Evolutionary conservation across 2,329 filamentous ascomycete species (phyloP).

Genomic region (Fusarium brevicatenulatum): DNA sequence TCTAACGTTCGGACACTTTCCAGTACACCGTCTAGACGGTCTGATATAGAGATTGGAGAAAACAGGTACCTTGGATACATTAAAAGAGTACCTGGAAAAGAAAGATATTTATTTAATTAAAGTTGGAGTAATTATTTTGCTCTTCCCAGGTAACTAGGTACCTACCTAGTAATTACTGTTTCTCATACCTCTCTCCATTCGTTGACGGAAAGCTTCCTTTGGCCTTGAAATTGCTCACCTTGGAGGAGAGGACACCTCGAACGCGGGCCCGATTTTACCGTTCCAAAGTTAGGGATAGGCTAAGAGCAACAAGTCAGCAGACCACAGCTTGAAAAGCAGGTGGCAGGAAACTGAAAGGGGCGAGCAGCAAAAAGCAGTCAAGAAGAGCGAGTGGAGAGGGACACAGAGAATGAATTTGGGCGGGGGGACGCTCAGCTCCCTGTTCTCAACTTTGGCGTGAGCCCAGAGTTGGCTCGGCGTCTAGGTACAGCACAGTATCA

Average conservation of each 20-base stretch:
- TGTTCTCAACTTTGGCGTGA: conserved; percentile 35
- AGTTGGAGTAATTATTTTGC: not conserved
- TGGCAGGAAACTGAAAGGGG: conserved; percentile 32
- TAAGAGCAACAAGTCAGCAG: conserved; percentile 17
- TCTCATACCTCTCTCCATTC: not conserved
- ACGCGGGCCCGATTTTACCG: conserved; percentile 6
- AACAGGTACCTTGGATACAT: not conserved
- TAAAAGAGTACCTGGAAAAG: not conserved
- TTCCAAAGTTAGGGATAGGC: not conserved
- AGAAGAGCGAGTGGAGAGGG: conserved; percentile 46
- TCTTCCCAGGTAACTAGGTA: not conserved
- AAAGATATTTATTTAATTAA: not conserved
- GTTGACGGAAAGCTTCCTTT: not conserved
- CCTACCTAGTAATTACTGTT: not conserved
- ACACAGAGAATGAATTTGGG: conserved; percentile 39
- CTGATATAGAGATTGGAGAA: not conserved
- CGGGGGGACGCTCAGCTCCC: conserved; percentile 48
- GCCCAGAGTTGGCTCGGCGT: conserved; percentile 26
- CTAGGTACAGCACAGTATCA: conserved; percentile 54
- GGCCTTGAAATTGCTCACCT: not conserved
- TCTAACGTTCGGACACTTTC: not conserved
- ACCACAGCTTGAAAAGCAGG: conserved; percentile 24
- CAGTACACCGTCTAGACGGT: not conserved
- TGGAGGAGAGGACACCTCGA: not conserved
- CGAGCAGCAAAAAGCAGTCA: conserved; percentile 13